A percentile compares a stretch with the other conserved stretches of the same genome.
Evolutionary conservation across 768 basidiomycete species (phyloP).

Genomic region (Tricholoma saponaceum): DNA sequence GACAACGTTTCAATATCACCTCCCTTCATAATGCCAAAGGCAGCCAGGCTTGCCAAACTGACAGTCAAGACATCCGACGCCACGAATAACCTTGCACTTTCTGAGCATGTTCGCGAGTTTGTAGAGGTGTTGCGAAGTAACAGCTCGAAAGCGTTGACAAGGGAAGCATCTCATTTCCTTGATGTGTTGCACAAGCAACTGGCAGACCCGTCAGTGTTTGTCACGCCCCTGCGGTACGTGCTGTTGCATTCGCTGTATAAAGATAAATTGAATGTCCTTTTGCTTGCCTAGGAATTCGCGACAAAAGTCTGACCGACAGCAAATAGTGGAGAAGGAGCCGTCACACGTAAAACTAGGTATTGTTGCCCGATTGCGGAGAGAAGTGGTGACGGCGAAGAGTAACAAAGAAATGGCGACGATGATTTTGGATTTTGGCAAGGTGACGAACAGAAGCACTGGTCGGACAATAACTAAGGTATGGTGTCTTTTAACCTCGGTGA

Average conservation of each 20-base stretch:
- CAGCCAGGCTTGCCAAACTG: conserved; percentile 46
- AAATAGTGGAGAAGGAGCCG: conserved; percentile 37
- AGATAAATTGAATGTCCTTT: conserved; percentile 1
- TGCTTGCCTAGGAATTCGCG: conserved; percentile 10
- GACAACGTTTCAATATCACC: conserved; percentile 22
- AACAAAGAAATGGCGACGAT: conserved; percentile 59
- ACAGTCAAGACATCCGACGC: conserved; percentile 39
- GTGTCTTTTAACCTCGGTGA: not conserved
- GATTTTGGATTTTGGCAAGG: conserved; percentile 66
- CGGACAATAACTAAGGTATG: conserved; percentile 68
- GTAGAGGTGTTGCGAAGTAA: conserved; percentile 58
- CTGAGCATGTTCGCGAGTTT: conserved; percentile 55
- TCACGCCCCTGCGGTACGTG: conserved; percentile 50
- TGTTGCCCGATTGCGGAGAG: conserved; percentile 51
- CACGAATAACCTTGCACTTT: conserved; percentile 51
- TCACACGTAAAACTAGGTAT: conserved; percentile 55
- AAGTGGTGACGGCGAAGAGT: conserved; percentile 45
- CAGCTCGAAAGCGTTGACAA: conserved; percentile 62
- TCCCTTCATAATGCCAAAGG: conserved; percentile 43
- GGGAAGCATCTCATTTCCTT: conserved; percentile 67
- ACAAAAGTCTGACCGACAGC: conserved; percentile 35
- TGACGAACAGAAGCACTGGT: conserved; percentile 65
- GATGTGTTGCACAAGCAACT: conserved; percentile 70
- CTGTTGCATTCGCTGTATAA: not conserved
- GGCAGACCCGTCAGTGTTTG: conserved; percentile 59